A percentile compares a stretch with the other conserved stretches of the same genome.
Evolutionary conservation across 139 green algal genomes (phyloP).

Genomic region (Spirogloea muscicola): DNA sequence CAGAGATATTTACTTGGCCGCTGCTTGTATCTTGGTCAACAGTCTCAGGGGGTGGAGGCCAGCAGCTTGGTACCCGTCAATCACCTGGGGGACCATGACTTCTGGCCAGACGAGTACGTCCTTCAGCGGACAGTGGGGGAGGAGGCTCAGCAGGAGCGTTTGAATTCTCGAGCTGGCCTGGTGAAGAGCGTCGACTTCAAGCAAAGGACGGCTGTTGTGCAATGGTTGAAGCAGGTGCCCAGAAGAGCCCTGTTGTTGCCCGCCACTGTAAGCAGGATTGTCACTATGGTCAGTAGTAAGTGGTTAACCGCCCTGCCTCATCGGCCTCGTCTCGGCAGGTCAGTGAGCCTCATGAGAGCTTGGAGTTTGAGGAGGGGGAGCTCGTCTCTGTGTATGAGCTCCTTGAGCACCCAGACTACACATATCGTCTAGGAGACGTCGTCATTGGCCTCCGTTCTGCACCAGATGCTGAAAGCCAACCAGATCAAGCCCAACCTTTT

Average conservation of each 20-base stretch:
- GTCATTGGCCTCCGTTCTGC: slow-evolving; percentile 12
- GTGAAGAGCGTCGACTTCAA: slow-evolving; percentile 32
- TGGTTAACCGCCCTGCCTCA: too few relatives aligned
- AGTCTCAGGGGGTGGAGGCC: slow-evolving; percentile 8
- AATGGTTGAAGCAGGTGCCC: slow-evolving; percentile 35
- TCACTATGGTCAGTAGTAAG: too few relatives aligned
- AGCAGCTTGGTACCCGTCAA: slow-evolving; percentile 43
- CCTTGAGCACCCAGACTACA: slow-evolving; percentile 42
- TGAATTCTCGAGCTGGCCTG: slow-evolving; percentile 2
- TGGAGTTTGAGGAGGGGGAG: slow-evolving; percentile 4
- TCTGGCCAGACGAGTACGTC: slow-evolving; percentile 56
- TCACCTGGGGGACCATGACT: slow-evolving; percentile 54
- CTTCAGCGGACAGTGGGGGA: neutral
- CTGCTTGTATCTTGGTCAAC: too few relatives aligned
- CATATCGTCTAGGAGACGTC: slow-evolving; percentile 44
- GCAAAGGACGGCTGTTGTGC: slow-evolving; percentile 39
- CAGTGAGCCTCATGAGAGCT: too few relatives aligned
- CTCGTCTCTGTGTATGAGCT: slow-evolving; percentile 52
- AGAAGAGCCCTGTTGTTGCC: too few relatives aligned
- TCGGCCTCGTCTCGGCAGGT: too few relatives aligned
- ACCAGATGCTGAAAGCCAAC: neutral
- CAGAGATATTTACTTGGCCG: too few relatives aligned
- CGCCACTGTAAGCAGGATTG: too few relatives aligned
- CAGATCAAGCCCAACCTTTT: neutral
- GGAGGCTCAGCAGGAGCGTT: neutral